A percentile compares a stretch with the other conserved stretches of the same genome.
Conservation (phyloP, 2,329 filamentous ascomycete species). For the Aspergillus fructus region DNA sequence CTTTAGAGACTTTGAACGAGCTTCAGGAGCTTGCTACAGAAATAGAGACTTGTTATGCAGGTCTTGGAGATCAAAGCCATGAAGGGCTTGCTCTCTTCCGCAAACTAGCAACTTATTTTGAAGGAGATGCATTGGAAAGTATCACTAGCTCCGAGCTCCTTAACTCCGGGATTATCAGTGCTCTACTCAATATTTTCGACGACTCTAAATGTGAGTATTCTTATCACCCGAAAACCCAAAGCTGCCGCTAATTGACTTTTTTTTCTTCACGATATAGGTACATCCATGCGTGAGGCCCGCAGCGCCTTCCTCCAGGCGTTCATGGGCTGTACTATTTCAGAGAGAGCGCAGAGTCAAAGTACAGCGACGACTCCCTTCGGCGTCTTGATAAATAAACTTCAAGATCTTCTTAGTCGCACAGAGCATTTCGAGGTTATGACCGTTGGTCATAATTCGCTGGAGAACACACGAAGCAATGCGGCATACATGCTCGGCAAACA, state of each 20-base stretch:
- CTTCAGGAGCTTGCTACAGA: slow-evolving; percentile 70
- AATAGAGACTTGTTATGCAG: slow-evolving; percentile 66
- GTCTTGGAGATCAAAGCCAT: slow-evolving; percentile 38
- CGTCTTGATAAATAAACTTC: slow-evolving; percentile 86
- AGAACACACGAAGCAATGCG: slow-evolving; percentile 85
- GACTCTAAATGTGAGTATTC: slow-evolving; percentile 54
- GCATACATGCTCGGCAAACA: slow-evolving; percentile 97
- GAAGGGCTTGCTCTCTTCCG: slow-evolving; percentile 68
- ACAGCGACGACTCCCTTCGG: slow-evolving; percentile 81
- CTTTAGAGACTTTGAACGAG: slow-evolving; percentile 69
- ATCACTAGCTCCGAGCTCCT: slow-evolving; percentile 94
- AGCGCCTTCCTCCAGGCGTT: slow-evolving; percentile 88
- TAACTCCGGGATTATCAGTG: slow-evolving; percentile 83
- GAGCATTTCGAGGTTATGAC: slow-evolving; percentile 98
- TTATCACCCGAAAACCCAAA: neutral
- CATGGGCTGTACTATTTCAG: slow-evolving; percentile 69
- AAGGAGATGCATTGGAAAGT: slow-evolving; percentile 83
- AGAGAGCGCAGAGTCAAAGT: slow-evolving; percentile 62
- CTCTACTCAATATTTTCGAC: slow-evolving; percentile 78
- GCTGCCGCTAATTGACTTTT: neutral
- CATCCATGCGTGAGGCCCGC: slow-evolving; percentile 58
- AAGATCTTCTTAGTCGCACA: slow-evolving; percentile 91
- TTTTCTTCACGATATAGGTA: slow-evolving; percentile 9
- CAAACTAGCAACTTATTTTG: slow-evolving; percentile 78
- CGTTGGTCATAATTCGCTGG: slow-evolving; percentile 87